Conservation (phyloP, 1,139 yeast genomes). For the Scheffersomyces insectosa region DNA sequence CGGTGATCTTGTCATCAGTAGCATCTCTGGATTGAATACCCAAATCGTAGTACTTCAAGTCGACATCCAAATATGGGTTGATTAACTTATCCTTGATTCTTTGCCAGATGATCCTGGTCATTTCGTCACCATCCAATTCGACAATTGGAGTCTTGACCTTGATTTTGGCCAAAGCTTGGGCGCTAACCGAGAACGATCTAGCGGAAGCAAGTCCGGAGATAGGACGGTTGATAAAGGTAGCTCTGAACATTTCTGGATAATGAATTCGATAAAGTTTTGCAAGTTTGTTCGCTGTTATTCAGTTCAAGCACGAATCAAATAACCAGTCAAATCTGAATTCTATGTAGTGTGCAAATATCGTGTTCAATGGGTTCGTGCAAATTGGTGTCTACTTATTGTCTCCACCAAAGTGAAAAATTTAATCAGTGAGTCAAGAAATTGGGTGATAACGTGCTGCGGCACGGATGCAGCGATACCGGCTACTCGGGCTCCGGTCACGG, state of each 20-base stretch:
- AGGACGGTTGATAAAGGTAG: constrained; percentile 4
- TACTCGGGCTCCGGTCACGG: too few species aligned
- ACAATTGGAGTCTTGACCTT: constrained; percentile 86
- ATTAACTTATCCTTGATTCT: constrained; percentile 79
- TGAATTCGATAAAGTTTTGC: too few species aligned
- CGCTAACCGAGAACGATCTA: constrained; percentile 24
- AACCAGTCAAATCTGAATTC: too few species aligned
- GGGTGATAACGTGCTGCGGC: too few species aligned
- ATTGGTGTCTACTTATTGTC: too few species aligned
- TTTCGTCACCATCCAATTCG: constrained; percentile 96
- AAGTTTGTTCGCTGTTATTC: too few species aligned
- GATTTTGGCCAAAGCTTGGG: constrained; percentile 50
- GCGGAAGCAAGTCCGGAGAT: constrained; percentile 6
- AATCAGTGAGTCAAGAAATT: too few species aligned
- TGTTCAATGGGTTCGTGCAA: too few species aligned
- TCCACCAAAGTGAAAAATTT: too few species aligned
- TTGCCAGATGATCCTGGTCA: constrained; percentile 92
- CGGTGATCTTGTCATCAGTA: constrained; percentile 85
- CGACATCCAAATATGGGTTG: constrained; percentile 81
- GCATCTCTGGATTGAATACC: constrained; percentile 83
- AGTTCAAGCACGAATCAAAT: too few species aligned
- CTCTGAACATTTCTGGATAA: constrained; percentile 8
- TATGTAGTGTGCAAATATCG: too few species aligned
- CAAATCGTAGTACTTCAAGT: constrained; percentile 88
- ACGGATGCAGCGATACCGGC: too few species aligned